Conservation (phyloP, 2,329 filamentous ascomycete genomes). For the Sporothrix schenckii region DNA sequence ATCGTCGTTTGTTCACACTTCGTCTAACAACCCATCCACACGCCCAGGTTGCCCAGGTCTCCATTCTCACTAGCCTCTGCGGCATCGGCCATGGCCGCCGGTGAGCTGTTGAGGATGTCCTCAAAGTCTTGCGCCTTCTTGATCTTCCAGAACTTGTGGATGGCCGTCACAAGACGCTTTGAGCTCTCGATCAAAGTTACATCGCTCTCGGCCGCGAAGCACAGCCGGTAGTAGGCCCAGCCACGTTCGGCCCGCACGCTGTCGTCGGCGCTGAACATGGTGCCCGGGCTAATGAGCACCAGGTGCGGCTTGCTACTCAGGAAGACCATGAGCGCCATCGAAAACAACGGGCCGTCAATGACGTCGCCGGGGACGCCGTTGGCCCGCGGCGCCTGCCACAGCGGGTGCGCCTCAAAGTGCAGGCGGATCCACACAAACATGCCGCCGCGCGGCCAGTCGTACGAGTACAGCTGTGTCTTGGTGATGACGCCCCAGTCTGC, state of each 20-base stretch:
- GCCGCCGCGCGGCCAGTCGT: constrained; percentile 78
- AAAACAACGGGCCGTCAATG: constrained; percentile 59
- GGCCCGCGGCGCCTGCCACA: constrained; percentile 52
- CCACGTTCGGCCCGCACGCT: constrained; percentile 61
- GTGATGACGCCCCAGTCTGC: constrained; percentile 75
- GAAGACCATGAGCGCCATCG: constrained; percentile 69
- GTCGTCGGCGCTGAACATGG: constrained; percentile 70
- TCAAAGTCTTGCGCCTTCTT: constrained; percentile 68
- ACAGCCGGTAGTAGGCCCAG: constrained; percentile 75
- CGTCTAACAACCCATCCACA: constrained; percentile 40
- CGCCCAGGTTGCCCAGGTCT: constrained; percentile 41
- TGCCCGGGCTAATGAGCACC: constrained; percentile 71
- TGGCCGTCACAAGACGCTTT: constrained; percentile 66
- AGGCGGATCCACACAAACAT: constrained; percentile 90
- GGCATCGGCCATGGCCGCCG: constrained; percentile 33
- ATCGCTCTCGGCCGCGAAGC: constrained; percentile 81
- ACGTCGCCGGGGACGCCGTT: constrained; percentile 42
- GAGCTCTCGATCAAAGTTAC: constrained; percentile 66
- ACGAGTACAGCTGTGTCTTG: constrained; percentile 73
- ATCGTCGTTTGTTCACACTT: neutral
- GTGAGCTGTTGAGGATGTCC: constrained; percentile 54
- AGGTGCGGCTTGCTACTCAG: constrained; percentile 69
- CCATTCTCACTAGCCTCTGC: constrained; percentile 35
- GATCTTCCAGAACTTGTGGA: constrained; percentile 76
- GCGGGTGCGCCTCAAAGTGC: constrained; percentile 71